Conservation (phyloP, 176 grass and related monocot genomes). For the Musa beccarii region DNA sequence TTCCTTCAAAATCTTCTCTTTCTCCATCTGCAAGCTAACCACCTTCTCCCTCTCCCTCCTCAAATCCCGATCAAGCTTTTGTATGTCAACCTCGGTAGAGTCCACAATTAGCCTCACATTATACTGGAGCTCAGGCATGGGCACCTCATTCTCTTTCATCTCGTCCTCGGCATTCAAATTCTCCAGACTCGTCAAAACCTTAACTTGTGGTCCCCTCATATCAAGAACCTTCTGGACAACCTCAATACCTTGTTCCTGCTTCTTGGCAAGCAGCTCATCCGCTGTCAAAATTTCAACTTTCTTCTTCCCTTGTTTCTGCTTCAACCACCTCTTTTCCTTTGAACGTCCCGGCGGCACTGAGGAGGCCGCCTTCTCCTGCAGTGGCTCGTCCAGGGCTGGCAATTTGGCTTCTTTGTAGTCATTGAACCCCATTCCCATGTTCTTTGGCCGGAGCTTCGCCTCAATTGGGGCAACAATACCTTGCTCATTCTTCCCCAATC, state of each 20-base stretch:
- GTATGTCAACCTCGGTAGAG: conserved; percentile 49
- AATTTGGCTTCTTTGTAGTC: conserved; percentile 68
- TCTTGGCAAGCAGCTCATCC: conserved; percentile 62
- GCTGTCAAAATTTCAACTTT: conserved; percentile 42
- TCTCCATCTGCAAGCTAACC: conserved; percentile 49
- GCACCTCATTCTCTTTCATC: conserved; percentile 59
- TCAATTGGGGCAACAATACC: conserved; percentile 41
- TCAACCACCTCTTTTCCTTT: conserved; percentile 52
- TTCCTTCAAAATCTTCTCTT: conserved; percentile 49
- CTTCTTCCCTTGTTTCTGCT: conserved; percentile 36
- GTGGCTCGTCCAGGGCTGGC: not conserved
- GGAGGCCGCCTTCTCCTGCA: not conserved
- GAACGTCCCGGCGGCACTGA: conserved; percentile 8
- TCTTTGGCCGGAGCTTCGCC: conserved; percentile 45
- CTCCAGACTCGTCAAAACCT: conserved; percentile 51
- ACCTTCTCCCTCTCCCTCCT: conserved; percentile 53
- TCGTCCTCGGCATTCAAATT: conserved; percentile 55
- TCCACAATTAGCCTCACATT: conserved; percentile 69
- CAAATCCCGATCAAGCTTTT: conserved; percentile 52
- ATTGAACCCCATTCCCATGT: conserved; percentile 56
- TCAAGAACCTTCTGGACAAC: conserved; percentile 68
- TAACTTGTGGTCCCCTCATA: conserved; percentile 63
- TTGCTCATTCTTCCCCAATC: conserved; percentile 62
- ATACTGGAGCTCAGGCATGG: conserved; percentile 70
- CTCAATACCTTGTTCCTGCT: conserved; percentile 40